Evolutionary conservation across 108 stramenopile genomes (phyloP).

Genomic region (Chaetoceros tenuissimus): DNA sequence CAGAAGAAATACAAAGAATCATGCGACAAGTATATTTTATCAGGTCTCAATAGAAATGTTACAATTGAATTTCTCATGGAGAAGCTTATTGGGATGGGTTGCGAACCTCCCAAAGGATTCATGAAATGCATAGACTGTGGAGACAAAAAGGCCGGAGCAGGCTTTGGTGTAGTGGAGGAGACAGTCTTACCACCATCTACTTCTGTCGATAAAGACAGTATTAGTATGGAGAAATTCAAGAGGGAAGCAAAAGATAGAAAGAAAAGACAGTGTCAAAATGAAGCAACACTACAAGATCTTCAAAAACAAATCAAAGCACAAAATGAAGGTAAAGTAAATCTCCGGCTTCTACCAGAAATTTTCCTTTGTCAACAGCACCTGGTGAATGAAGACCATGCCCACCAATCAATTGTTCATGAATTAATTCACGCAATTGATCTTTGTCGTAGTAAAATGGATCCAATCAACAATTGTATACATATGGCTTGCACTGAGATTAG

Average conservation of each 20-base stretch:
- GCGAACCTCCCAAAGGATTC: constrained; percentile 65
- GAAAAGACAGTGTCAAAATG: neutral
- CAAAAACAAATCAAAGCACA: constrained; percentile 9
- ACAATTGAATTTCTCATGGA: constrained; percentile 75
- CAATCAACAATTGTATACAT: constrained; percentile 69
- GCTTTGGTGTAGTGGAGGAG: constrained; percentile 78
- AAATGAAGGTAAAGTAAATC: constrained; percentile 41
- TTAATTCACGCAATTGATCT: constrained; percentile 87
- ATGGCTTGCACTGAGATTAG: constrained; percentile 90
- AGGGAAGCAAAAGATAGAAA: neutral
- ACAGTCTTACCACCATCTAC: constrained; percentile 9
- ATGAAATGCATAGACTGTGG: constrained; percentile 73
- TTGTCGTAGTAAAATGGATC: constrained; percentile 78
- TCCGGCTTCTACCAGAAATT: constrained; percentile 66
- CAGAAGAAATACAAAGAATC: constrained; percentile 19
- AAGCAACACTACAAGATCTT: constrained; percentile 1
- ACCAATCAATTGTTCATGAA: constrained; percentile 74
- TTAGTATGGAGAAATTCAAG: constrained; percentile 2
- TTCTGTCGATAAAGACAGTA: constrained; percentile 17
- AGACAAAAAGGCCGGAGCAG: constrained; percentile 54
- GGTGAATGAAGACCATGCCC: constrained; percentile 63
- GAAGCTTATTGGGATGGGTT: constrained; percentile 57
- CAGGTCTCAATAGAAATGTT: constrained; percentile 52
- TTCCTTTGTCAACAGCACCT: constrained; percentile 75
- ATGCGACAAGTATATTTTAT: constrained; percentile 61